phyloP scores from a whole-genome alignment of 169 alveolate genomes.

The Toxoplasma gondii region DNA sequence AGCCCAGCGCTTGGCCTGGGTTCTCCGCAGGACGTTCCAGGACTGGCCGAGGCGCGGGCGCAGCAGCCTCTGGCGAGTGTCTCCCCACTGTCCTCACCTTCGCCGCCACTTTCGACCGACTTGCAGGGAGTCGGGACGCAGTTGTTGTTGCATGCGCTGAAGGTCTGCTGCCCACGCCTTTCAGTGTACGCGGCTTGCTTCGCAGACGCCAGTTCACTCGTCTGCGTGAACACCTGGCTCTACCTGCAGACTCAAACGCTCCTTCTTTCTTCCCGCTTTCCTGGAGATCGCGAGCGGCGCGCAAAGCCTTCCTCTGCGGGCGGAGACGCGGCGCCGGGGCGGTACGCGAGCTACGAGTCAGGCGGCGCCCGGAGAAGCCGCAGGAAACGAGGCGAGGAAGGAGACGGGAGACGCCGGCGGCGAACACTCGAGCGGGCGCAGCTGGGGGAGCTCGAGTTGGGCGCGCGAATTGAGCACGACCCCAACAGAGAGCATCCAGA shows the following conservation, averaged over 20 bases:
- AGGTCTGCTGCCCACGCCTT: conserved; percentile 63
- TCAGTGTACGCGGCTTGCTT: conserved; percentile 66
- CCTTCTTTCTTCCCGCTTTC: conserved; percentile 11
- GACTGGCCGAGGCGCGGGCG: background rate
- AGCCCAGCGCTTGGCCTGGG: background rate
- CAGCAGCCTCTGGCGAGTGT: background rate
- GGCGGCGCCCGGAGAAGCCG: background rate
- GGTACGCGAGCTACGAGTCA: background rate
- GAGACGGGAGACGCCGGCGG: conserved; percentile 19
- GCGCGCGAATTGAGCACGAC: background rate
- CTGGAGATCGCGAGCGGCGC: conserved; percentile 44
- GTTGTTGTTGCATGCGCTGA: conserved; percentile 35
- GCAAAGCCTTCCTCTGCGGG: background rate
- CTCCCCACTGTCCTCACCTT: background rate
- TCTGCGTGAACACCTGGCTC: conserved; percentile 61
- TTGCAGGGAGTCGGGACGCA: conserved; percentile 16
- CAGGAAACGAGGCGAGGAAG: background rate
- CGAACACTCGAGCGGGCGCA: background rate
- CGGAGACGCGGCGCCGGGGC: background rate
- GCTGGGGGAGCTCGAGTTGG: conserved; percentile 23
- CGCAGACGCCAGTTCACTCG: conserved; percentile 43
- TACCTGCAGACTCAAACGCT: conserved; percentile 31
- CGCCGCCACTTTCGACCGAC: background rate
- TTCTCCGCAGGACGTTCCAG: background rate
- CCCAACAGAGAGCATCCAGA: background rate